Base-by-base conservation (phyloP, 495 filamentous ascomycete genomes). In the Podospora australis region DNA sequence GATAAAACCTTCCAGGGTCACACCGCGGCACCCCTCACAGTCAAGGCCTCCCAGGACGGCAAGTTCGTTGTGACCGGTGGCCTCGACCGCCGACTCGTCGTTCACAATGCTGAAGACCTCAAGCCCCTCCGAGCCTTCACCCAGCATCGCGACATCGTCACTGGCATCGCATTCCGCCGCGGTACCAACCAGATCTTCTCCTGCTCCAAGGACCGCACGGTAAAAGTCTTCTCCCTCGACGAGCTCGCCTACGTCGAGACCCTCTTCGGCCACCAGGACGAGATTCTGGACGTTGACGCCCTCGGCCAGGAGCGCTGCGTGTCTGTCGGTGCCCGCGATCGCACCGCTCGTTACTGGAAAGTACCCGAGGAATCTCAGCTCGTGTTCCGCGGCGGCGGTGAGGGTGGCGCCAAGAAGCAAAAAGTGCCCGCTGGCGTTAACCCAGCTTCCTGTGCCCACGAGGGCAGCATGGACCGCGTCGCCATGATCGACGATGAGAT, bases 301-400 rank as follows among this genome's bases (percentile, higher is more conserved):
- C 76, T 95, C 56, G 81, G 79, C 10, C 79, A 86, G 45, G 92
- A 98, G 66, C 82, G 88, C 26, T 96, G 92, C 63, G 74, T 97
- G 44, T 88, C 82, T 52, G 92, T 95, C 16, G 92, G 92, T 49
- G 55, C 85, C 23, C 76, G 91, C 41, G 92, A 98, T 62, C 83
- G 91, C 19, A 95, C 92, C 1, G 90, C 90, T n/a, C 75, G 92
- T 23, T 66, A 96, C 51, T 98, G 92, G 92, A 98, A 97, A 65
- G 90, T 97, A 2, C 82, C 89, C 21, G 92, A 98, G 48, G 92
- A 98, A 60, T 86, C 83, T 1, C 94, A 97, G 60, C 76, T 97
- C 4, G 90, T 97, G 1, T 98, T 97, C 68, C 84, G 91, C 30
- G 91, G 90, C 35, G 89, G 87, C 30, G 83, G 77, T 17, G 70